Conservation (phyloP, 208 protist species). For the Wallacemonas rigidus region DNA sequence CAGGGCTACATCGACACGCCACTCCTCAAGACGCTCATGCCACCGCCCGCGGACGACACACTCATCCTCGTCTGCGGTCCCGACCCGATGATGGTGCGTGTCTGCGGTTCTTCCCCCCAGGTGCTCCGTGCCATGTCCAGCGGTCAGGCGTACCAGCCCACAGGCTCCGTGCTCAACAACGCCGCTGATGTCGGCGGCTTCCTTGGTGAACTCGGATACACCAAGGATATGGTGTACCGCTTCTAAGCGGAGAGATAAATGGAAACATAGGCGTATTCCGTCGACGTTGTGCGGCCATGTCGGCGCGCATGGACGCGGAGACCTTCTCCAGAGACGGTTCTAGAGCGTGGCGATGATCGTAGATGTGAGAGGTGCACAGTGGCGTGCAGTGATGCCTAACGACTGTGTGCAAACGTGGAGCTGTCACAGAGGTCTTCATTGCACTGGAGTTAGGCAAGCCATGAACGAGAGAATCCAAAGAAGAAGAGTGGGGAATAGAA, state of each 20-base stretch:
- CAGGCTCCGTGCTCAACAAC: constrained; percentile 78
- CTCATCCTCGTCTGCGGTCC: constrained; percentile 89
- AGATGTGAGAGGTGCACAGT: too few species aligned
- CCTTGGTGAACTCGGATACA: constrained; percentile 72
- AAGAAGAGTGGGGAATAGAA: too few species aligned
- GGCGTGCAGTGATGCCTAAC: too few species aligned
- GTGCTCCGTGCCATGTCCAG: constrained; percentile 76
- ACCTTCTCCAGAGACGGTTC: too few species aligned
- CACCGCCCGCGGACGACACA: constrained; percentile 63
- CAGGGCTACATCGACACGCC: constrained; percentile 74
- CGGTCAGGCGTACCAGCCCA: constrained; percentile 76
- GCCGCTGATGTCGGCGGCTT: constrained; percentile 73
- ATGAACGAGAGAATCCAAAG: too few species aligned
- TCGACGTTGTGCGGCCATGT: too few species aligned
- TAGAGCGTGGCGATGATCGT: too few species aligned
- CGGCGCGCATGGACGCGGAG: too few species aligned
- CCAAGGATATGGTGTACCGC: constrained; percentile 85
- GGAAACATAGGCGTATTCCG: not conserved
- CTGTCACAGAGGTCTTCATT: too few species aligned
- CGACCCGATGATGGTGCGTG: constrained; percentile 80
- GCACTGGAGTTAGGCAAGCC: too few species aligned
- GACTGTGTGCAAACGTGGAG: too few species aligned
- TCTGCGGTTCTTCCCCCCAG: constrained; percentile 56
- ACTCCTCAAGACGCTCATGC: constrained; percentile 80
- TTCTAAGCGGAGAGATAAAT: constrained; percentile 44